These are phyloP conservation scores for Phytophthora megakarya DNA, from an alignment of 352 stramenopile species.

Conservation along the genomic window DNA sequence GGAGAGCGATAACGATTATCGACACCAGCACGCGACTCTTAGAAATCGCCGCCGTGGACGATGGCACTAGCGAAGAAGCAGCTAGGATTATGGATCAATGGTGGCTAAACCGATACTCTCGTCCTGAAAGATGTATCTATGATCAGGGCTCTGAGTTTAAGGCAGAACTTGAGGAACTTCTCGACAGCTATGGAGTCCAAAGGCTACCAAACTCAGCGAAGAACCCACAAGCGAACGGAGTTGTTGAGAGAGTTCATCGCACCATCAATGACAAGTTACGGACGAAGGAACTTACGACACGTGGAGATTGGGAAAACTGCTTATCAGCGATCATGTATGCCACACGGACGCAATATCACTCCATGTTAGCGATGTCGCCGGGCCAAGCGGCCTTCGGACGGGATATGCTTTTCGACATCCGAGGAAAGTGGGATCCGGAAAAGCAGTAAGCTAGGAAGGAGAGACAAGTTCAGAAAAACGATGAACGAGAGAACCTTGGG, in stretches of 20 bases:
- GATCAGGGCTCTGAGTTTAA: background rate
- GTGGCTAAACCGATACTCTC: slow-evolving; percentile 15
- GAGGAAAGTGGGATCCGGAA: no score
- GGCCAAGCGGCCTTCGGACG: slow-evolving; percentile 12
- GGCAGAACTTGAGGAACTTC: background rate
- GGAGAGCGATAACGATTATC: slow-evolving; percentile 1
- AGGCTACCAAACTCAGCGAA: background rate
- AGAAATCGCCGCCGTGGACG: background rate
- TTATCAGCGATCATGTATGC: slow-evolving; percentile 6
- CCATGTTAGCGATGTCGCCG: background rate
- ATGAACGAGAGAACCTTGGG: no score
- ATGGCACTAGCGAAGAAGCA: slow-evolving; percentile 6
- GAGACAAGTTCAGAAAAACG: no score
- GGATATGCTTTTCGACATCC: slow-evolving; percentile 6
- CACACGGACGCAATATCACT: background rate
- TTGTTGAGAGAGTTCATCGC: no score
- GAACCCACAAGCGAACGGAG: slow-evolving; percentile 12
- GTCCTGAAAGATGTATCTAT: slow-evolving; percentile 5
- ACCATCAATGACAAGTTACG: no score
- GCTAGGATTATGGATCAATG: slow-evolving; percentile 3
- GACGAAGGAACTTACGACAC: no score
- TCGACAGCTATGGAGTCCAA: slow-evolving; percentile 3
- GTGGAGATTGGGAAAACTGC: slow-evolving; percentile 10
- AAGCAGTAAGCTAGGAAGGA: no score
- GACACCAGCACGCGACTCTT: slow-evolving; percentile 1